Percentiles rank a stretch among this genome's conserved stretches.
phyloP scores from a whole-genome alignment of 768 basidiomycete genomes.

The Termitomyces sp. region DNA sequence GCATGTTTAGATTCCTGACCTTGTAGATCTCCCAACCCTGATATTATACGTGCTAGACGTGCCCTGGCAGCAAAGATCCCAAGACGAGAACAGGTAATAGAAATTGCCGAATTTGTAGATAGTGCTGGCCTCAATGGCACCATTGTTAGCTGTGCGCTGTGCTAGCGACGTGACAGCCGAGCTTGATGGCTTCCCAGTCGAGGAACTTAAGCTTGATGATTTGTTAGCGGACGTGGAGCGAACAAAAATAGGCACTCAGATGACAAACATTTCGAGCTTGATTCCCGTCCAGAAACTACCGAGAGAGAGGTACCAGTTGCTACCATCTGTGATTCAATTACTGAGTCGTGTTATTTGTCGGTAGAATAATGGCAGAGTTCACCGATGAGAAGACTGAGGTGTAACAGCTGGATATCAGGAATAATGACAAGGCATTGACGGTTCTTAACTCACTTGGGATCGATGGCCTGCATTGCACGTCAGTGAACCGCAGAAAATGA shows the following conservation, averaged over 20 bases:
- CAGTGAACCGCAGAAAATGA: background rate
- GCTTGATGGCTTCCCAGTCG: constrained; percentile 40
- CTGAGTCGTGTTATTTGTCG: background rate
- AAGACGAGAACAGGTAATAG: constrained; percentile 55
- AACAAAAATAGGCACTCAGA: background rate
- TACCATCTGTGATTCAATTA: constrained; percentile 14
- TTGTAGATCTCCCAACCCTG: constrained; percentile 48
- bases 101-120: constrained; percentile 42
- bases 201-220: constrained; percentile 29
- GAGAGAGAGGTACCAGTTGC: constrained; percentile 46
- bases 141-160: constrained; percentile 38
- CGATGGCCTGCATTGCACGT: constrained; percentile 5
- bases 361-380: background rate
- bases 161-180: constrained; percentile 40
- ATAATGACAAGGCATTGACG: background rate
- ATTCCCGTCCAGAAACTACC: constrained; percentile 60
- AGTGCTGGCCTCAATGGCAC: constrained; percentile 48
- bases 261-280: constrained; percentile 25
- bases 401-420: background rate
- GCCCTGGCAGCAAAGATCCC: constrained; percentile 53
- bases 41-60: constrained; percentile 58
- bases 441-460: constrained; percentile 7
- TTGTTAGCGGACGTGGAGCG: background rate
- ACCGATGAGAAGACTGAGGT: constrained; percentile 8
- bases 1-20: constrained; percentile 20